These are phyloP conservation scores for Microbotryum violaceum DNA, from an alignment of 1,284 basidiomycete species.

Conservation along the genomic window DNA sequence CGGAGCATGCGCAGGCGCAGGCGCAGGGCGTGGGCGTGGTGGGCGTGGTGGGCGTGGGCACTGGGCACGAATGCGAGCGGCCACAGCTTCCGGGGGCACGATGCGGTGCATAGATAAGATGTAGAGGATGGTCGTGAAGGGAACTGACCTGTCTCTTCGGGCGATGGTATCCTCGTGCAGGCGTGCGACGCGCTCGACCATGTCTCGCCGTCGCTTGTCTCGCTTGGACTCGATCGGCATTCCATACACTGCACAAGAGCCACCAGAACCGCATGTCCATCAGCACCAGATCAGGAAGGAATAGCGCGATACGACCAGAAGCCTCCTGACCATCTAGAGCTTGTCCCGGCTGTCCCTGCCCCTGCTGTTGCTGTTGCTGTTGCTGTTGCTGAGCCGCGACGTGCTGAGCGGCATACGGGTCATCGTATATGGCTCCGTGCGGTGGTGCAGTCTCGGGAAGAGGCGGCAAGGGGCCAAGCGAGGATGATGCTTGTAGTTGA, in stretches of 20 bases:
- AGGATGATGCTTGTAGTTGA: no score
- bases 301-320: no score
- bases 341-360: neutral
- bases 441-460: no score
- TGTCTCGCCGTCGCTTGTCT: conserved; percentile 47
- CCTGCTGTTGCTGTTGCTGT: no score
- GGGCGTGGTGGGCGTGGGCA: neutral
- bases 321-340: neutral
- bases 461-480: no score
- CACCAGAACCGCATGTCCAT: neutral
- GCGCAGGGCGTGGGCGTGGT: no score
- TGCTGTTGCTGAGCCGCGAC: no score
- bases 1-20: neutral
- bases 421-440: no score
- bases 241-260: neutral
- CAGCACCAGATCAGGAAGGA: neutral
- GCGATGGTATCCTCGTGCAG: conserved; percentile 46
- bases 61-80: neutral
- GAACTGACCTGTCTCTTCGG: conserved; percentile 45
- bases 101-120: neutral
- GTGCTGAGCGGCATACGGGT: no score
- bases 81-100: neutral
- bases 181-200: conserved; percentile 47
- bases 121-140: no score
- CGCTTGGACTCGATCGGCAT: conserved; percentile 40